Conservation (phyloP, 192 early-diverging fungal species). For the Lobulomyces angularis region DNA sequence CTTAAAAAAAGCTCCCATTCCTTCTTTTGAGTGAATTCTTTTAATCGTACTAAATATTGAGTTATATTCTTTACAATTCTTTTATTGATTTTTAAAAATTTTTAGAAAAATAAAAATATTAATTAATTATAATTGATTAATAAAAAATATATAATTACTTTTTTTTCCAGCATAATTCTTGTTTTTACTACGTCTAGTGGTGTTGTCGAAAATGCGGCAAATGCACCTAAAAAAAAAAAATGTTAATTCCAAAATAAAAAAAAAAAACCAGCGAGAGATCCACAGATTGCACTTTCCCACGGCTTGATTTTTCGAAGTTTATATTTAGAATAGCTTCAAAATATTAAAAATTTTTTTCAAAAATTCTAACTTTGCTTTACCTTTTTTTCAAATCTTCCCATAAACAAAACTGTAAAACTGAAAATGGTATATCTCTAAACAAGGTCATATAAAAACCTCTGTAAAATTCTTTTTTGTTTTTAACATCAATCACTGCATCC, state of each 20-base stretch:
- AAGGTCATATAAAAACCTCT: constrained; percentile 85
- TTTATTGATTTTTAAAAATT: constrained; percentile 8
- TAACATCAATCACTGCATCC: no score
- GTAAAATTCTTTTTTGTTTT: no score
- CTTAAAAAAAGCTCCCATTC: constrained; percentile 61
- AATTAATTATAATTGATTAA: neutral
- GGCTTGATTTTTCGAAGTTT: constrained; percentile 44
- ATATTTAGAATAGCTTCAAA: neutral
- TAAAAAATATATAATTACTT: constrained; percentile 24
- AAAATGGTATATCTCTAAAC: constrained; percentile 75
- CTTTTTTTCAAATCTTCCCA: no score
- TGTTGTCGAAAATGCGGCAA: constrained; percentile 81
- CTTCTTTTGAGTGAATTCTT: constrained; percentile 68
- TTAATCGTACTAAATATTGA: constrained; percentile 59
- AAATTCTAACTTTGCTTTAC: no score
- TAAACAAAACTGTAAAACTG: no score
- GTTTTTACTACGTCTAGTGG: constrained; percentile 96
- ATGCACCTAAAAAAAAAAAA: no score
- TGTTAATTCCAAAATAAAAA: no score
- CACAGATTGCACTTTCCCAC: constrained; percentile 76
- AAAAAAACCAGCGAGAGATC: constrained; percentile 75
- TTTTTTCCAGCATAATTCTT: constrained; percentile 82
- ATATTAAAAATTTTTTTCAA: neutral
- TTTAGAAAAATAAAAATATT: neutral
- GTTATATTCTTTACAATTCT: constrained; percentile 42